Conservation (phyloP, 164 flowering plant genomes). For the Hamamelis virginiana region DNA sequence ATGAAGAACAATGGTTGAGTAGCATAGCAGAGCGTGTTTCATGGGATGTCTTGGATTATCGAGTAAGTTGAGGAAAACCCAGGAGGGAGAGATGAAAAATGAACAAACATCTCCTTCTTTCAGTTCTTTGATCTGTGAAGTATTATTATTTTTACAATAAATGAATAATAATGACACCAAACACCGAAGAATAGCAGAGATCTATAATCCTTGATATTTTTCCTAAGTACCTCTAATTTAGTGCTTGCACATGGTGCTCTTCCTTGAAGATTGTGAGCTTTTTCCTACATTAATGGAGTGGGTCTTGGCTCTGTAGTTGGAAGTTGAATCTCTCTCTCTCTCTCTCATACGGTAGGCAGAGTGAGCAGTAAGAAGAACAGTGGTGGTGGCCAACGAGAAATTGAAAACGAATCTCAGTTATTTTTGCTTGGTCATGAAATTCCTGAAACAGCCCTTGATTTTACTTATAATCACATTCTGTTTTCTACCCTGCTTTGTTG, state of each 20-base stretch:
- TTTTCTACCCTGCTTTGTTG: no score
- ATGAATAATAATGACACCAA: neutral
- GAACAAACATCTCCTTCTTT: neutral
- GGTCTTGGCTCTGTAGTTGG: neutral
- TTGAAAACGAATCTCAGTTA: no score
- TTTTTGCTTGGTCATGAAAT: no score
- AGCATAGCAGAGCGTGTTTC: no score
- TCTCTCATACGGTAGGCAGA: no score
- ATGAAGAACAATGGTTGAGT: no score
- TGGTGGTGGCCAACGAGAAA: no score
- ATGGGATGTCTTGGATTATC: no score
- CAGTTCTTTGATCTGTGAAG: neutral
- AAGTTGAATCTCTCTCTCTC: neutral
- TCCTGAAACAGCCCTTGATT: no score
- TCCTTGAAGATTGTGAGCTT: constrained; percentile 11
- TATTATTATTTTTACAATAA: neutral
- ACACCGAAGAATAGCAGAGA: neutral
- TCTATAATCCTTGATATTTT: neutral
- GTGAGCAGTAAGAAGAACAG: neutral
- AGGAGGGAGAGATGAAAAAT: neutral
- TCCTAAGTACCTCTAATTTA: constrained; percentile 11
- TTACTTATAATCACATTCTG: no score
- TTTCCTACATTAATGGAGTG: constrained; percentile 14
- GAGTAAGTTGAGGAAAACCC: neutral
- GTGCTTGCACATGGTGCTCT: constrained; percentile 26